These are phyloP conservation scores for Alternaria gansuensis DNA, from an alignment of 2,329 filamentous ascomycete genomes.

Conservation along the genomic window DNA sequence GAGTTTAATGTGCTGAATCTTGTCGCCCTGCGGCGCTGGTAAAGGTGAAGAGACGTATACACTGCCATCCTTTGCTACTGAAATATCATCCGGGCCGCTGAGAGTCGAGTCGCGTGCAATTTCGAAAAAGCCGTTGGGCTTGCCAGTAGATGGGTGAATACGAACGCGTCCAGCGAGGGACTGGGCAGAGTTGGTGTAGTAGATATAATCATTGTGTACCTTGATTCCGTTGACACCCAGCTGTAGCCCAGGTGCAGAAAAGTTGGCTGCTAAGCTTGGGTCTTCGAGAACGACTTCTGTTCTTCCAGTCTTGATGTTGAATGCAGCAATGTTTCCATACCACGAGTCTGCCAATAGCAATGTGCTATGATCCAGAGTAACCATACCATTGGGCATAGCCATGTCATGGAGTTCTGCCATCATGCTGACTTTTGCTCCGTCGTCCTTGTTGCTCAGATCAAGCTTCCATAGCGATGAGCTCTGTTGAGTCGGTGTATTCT, in stretches of 20 bases:
- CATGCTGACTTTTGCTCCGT: slow-evolving; percentile 17
- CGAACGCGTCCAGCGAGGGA: slow-evolving; percentile 25
- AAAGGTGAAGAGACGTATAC: slow-evolving; percentile 23
- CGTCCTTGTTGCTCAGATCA: slow-evolving; percentile 15
- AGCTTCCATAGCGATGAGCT: slow-evolving; percentile 32
- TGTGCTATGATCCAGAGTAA: slow-evolving; percentile 24
- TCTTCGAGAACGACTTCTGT: slow-evolving; percentile 25
- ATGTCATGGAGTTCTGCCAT: slow-evolving; percentile 27
- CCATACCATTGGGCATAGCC: slow-evolving; percentile 37
- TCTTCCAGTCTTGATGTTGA: slow-evolving; percentile 24
- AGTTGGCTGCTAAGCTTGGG: slow-evolving; percentile 21
- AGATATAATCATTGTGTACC: slow-evolving; percentile 18
- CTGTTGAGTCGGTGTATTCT: slow-evolving; percentile 13
- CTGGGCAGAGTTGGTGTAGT: slow-evolving; percentile 34
- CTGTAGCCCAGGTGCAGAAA: slow-evolving; percentile 11
- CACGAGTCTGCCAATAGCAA: slow-evolving; percentile 39
- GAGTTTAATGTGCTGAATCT: slow-evolving; percentile 18
- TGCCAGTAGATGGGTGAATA: slow-evolving; percentile 19
- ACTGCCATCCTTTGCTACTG: slow-evolving; percentile 27
- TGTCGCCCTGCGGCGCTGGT: slow-evolving; percentile 20
- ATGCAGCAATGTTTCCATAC: slow-evolving; percentile 26
- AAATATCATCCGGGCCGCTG: slow-evolving; percentile 32
- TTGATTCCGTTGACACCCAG: slow-evolving; percentile 40
- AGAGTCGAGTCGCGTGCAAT: slow-evolving; percentile 15
- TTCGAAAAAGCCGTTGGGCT: slow-evolving; percentile 13